Percentiles rank a stretch among this genome's conserved stretches.
phyloP scores from a whole-genome alignment of 495 filamentous ascomycete species.

The Letharia columbiana region DNA sequence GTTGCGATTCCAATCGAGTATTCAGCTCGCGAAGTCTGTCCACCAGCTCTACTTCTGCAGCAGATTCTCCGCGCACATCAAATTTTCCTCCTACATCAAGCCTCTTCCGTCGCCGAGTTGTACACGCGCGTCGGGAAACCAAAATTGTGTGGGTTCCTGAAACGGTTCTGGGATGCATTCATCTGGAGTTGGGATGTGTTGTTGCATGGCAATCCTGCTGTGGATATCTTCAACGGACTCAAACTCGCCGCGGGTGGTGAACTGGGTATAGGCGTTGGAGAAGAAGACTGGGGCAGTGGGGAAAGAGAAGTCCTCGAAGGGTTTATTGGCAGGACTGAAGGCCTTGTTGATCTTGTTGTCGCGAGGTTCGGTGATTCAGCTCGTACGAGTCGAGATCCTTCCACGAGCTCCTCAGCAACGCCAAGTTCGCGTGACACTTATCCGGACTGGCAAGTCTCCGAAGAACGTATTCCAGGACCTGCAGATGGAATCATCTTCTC shows the following conservation, averaged over 20 bases:
- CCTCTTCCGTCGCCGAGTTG: conserved; percentile 54
- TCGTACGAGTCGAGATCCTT: conserved; percentile 11
- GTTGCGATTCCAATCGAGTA: conserved; percentile 51
- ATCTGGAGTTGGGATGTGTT: conserved; percentile 80
- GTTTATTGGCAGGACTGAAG: conserved; percentile 55
- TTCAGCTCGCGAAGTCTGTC: conserved; percentile 79
- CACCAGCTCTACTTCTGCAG: conserved; percentile 65
- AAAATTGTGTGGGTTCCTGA: conserved; percentile 55
- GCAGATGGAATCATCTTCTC: conserved; percentile 80
- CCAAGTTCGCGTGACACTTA: neutral
- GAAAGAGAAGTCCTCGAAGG: conserved; percentile 87
- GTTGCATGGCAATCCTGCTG: conserved; percentile 77
- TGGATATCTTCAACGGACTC: conserved; percentile 69
- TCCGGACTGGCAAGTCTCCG: conserved; percentile 7
- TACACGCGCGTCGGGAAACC: conserved; percentile 51
- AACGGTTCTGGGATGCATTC: conserved; percentile 78
- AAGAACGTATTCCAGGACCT: conserved; percentile 27
- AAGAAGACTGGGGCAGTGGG: conserved; percentile 86
- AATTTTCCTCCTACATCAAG: conserved; percentile 83
- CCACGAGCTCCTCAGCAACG: conserved; percentile 12
- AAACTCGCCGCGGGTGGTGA: conserved; percentile 88
- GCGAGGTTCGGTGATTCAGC: conserved; percentile 65
- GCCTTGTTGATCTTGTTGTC: conserved; percentile 73
- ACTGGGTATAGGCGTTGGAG: conserved; percentile 85
- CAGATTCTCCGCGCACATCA: conserved; percentile 77